Conservation (phyloP, 108 stramenopile species). For the Cylindrotheca closterium region DNA sequence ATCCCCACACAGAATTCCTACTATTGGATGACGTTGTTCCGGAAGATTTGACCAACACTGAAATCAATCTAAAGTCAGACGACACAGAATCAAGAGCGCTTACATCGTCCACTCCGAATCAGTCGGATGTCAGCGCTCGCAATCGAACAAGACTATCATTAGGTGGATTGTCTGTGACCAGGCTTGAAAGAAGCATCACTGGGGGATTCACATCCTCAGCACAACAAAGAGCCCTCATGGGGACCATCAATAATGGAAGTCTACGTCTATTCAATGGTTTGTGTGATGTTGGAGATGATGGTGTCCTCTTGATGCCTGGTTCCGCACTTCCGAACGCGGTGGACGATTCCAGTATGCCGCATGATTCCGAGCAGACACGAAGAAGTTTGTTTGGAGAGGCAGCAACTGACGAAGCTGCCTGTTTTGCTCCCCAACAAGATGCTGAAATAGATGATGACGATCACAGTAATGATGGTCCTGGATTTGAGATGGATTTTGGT, state of each 20-base stretch:
- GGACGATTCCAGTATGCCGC: neutral
- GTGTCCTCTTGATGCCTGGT: conserved; percentile 59
- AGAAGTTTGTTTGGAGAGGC: conserved; percentile 27
- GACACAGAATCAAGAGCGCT: conserved; percentile 16
- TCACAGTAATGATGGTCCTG: conserved; percentile 38
- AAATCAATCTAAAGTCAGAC: conserved; percentile 50
- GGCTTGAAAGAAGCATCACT: conserved; percentile 19
- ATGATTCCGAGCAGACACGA: conserved; percentile 1
- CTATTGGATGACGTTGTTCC: conserved; percentile 93
- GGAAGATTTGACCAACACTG: conserved; percentile 46
- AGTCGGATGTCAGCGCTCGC: conserved; percentile 13
- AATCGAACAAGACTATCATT: conserved; percentile 32
- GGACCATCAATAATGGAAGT: conserved; percentile 32
- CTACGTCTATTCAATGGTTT: conserved; percentile 31
- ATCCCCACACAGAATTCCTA: conserved; percentile 81
- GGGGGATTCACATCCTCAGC: conserved; percentile 10
- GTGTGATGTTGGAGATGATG: conserved; percentile 54
- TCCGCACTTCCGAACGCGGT: neutral
- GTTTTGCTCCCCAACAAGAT: neutral
- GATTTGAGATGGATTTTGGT: conserved; percentile 31
- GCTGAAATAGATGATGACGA: conserved; percentile 22
- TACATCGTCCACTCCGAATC: conserved; percentile 5
- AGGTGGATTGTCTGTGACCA: conserved; percentile 37
- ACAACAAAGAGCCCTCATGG: conserved; percentile 30
- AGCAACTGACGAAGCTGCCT: neutral